These are phyloP conservation scores for Cucurbita pepo DNA, from an alignment of 306 rosid genomes.

Conservation along the genomic window DNA sequence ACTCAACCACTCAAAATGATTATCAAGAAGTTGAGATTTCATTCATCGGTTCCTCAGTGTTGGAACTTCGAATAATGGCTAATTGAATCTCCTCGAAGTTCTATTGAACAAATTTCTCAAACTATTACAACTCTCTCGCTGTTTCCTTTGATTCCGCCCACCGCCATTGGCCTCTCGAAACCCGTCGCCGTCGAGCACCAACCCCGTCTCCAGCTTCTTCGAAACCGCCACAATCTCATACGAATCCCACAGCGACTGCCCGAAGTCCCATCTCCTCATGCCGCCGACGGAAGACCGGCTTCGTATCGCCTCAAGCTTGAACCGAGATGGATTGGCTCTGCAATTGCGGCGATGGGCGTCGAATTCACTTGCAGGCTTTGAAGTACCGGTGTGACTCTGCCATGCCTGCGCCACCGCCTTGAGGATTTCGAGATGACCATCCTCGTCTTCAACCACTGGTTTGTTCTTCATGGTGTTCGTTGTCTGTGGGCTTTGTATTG, in stretches of 20 bases:
- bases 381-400: constrained; percentile 41
- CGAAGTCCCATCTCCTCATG: constrained; percentile 40
- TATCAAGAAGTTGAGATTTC: neutral
- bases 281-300: neutral
- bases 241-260: constrained; percentile 75
- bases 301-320: constrained; percentile 33
- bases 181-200: constrained; percentile 23
- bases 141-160: constrained; percentile 7
- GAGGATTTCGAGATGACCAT: constrained; percentile 38
- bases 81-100: constrained; percentile 31
- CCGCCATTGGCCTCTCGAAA: constrained; percentile 13
- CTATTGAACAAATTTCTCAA: constrained; percentile 52
- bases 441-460: constrained; percentile 9
- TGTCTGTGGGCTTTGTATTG: too few species aligned
- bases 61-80: neutral
- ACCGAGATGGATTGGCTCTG: constrained; percentile 43
- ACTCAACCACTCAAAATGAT: neutral
- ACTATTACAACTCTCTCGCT: constrained; percentile 53
- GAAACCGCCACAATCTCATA: constrained; percentile 77
- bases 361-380: constrained; percentile 37
- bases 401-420: constrained; percentile 93
- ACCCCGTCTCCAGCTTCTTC: constrained; percentile 46
- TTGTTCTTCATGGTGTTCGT: constrained; percentile 36
- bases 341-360: constrained; percentile 37
- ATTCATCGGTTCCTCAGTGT: neutral